These are phyloP conservation scores for Acanthamoeba triangularis DNA, from an alignment of 208 protist genomes.

Conservation along the genomic window DNA sequence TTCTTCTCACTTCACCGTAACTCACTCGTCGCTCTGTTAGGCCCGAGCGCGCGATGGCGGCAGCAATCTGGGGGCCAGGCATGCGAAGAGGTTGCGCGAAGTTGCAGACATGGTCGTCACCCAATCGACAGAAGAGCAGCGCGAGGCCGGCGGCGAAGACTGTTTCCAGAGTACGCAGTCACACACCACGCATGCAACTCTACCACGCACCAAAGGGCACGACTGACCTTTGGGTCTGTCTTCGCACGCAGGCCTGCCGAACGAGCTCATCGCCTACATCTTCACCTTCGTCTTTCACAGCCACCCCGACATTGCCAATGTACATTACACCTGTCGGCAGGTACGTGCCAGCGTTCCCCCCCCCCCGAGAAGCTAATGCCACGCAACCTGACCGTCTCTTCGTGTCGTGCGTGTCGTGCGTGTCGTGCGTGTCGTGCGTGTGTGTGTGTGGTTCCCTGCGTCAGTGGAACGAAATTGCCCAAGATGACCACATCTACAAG, in stretches of 20 bases:
- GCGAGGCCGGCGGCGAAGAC: background rate
- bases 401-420: background rate
- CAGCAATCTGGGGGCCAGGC: background rate
- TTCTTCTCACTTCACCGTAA: background rate
- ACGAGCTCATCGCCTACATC: slow-evolving; percentile 44
- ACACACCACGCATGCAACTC: background rate
- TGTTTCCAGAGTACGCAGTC: background rate
- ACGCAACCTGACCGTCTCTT: too few relatives aligned
- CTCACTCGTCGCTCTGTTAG: background rate
- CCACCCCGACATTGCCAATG: background rate
- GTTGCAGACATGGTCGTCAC: background rate
- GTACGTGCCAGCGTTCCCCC: background rate
- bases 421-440: background rate
- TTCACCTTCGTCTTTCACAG: slow-evolving; percentile 9
- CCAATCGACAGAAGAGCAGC: background rate
- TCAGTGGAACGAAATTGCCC: background rate
- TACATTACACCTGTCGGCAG: background rate
- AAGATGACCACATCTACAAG: slow-evolving; percentile 1
- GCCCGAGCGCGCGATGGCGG: background rate
- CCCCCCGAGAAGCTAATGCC: too few relatives aligned
- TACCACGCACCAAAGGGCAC: background rate
- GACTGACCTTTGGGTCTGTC: background rate
- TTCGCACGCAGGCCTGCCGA: background rate
- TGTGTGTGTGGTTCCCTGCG: background rate
- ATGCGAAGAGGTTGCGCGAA: background rate